Base-by-base conservation (phyloP, 108 stramenopile species). In the Skeletonema potamos region DNA sequence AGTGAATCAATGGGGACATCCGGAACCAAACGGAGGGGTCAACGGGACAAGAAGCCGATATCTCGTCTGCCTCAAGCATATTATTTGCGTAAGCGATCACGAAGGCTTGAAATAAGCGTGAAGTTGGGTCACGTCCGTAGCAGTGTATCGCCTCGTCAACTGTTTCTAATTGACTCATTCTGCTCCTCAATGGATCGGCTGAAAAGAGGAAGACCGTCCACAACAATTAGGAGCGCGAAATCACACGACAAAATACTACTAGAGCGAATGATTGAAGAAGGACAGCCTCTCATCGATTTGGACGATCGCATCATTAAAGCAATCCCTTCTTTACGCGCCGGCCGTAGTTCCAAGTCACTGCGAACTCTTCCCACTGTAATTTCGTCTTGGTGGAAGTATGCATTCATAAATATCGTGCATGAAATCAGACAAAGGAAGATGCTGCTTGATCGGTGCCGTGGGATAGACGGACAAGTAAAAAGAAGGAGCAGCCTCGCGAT, bases 331-430 rank as follows among this genome's bases (percentile, higher is more conserved):
- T n/a, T 79, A 27, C 71, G 84, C 46, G 66, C 69, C 6, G 32
- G 58, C 32, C 65, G 46, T 48, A 44, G 58, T 32, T 37, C 34
- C 5, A 68, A 39, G 24, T 39, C 67, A 26, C 6, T 37, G 28
- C 41, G 63, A 44, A 41, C 65, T 64, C 54, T 78, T 32, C 64
- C 57, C 27, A 28, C 36, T 51, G 86, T 87, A 17, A 64, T 88
- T 20, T 56, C 65, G 8, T 70, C 73, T 27, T 92, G 91, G 91
- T 92, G 91, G 91, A 81, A 65, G 30, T 92, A 89, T 66, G 84
- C 79, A 12, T 56, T 70, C 30, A 61, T 70, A 8, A 84, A 68
- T 48, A 76, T 89, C 15, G 29, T 73, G 12, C 76, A 77, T 66
- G 91, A 92, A 61, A 54, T 88, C n/a, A 76, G 77, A 18, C 65